Base-by-base conservation (phyloP, 2,329 filamentous ascomycete species). In the Aspergillus brasiliensis region DNA sequence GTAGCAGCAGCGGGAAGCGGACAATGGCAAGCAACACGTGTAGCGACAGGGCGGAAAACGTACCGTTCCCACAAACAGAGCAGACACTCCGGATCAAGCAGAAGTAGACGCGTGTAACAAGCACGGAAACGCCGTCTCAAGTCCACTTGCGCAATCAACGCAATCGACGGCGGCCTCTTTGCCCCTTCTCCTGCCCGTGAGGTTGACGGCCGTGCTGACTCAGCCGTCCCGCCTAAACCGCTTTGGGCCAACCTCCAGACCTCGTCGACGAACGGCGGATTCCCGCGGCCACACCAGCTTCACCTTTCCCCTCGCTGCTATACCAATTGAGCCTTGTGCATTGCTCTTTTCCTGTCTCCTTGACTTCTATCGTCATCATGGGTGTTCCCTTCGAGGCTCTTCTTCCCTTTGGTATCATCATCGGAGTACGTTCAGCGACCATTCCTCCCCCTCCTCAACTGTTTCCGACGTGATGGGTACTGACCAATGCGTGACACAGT, bases 351-450 rank as follows among this genome's bases (percentile, higher is more conserved):
- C 19, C 44, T 55, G 10, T 23, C 52, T 37, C n/a, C 51, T 56
- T 37, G 31, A 46, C 53, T 42, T 52, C 42, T 63, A 21, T 52
- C 49, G 49, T 54, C 65, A 67, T 65, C 65, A 88, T 88, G 86
- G 85, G 85, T 76, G 84, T 89, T 63, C 86, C 86, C 47, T 88
- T 88, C 74, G 86, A 89, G 78, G 83, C 86, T 66, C 76, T 88
- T 66, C 72, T 88, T 69, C 86, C 86, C 51, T 88, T 88, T 73
- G 86, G 81, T 67, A 84, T 88, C 72, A 86, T 87, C 77, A 77
- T 86, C 57, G 82, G 76, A 72, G 85, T 88, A 83, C 63, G 84
- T 78, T 31, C 38, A 55, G 44, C 53, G 62, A 58, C 60, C 63
- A 55, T 63, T 19, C 38, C 38, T 19, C 38, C 38, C 57, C 28